A percentile compares a stretch with the other conserved stretches of the same genome.
Conservation (phyloP, 1,284 basidiomycete genomes). For the Cutaneotrichosporon cutaneum region DNA sequence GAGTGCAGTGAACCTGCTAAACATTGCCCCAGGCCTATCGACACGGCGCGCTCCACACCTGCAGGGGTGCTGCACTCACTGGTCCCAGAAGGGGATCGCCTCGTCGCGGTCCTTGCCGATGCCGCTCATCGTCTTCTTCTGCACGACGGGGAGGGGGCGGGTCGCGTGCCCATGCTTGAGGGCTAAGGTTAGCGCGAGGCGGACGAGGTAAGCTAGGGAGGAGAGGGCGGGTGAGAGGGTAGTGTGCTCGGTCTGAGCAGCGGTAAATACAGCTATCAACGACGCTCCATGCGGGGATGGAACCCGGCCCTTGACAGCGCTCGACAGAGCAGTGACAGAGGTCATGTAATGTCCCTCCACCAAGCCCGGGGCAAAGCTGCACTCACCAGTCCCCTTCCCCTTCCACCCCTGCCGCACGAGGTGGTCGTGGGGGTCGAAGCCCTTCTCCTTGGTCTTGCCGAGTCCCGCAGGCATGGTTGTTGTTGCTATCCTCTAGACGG, state of each 20-base stretch:
- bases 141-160: constrained; percentile 71
- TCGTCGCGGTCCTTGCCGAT: constrained; percentile 89
- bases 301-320: too few species aligned
- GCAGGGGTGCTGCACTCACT: constrained; percentile 65
- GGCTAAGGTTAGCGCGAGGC: constrained; percentile 36
- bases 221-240: too few species aligned
- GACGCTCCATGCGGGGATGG: too few species aligned
- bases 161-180: constrained; percentile 52
- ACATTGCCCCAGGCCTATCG: too few species aligned
- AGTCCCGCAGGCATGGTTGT: constrained; percentile 3
- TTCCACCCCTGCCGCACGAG: constrained; percentile 82
- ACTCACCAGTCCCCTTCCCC: constrained; percentile 66
- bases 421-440: constrained; percentile 71
- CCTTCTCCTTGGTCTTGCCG: constrained; percentile 54
- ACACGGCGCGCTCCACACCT: too few species aligned
- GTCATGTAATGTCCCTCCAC: too few species aligned
- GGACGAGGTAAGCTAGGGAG: too few species aligned
- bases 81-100: constrained; percentile 94
- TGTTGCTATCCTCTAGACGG: neutral
- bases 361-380: neutral
- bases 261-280: too few species aligned
- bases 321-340: too few species aligned
- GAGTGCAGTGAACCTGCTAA: too few species aligned
- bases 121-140: constrained; percentile 79
- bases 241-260: too few species aligned